These are phyloP conservation scores for Talaromyces sp. DNA, from an alignment of 2,329 filamentous ascomycete species.

Conservation along the genomic window DNA sequence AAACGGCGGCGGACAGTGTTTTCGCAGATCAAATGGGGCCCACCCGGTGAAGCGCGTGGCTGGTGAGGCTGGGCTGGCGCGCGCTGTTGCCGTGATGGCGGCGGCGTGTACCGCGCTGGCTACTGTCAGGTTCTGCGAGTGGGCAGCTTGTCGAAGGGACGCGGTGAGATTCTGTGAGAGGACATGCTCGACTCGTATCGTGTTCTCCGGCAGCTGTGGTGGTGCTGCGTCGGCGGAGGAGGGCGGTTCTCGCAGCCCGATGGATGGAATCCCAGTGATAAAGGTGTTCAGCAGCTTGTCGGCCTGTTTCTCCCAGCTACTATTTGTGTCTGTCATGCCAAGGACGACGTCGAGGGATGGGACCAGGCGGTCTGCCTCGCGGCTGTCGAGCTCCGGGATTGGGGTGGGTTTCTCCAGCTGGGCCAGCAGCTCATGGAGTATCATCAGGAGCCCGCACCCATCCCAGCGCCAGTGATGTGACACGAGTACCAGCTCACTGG, in stretches of 20 bases:
- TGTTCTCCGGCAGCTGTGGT: no score
- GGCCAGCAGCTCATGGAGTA: background rate
- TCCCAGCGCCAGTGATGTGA: background rate
- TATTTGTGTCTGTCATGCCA: no score
- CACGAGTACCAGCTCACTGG: background rate
- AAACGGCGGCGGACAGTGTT: background rate
- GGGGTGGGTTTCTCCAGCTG: background rate
- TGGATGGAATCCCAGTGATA: no score
- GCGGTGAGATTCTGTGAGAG: no score
- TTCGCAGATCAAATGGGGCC: background rate
- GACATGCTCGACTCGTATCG: no score
- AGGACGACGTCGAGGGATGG: no score
- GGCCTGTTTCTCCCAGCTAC: no score
- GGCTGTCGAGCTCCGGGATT: background rate
- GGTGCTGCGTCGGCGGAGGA: no score
- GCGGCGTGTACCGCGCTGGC: background rate
- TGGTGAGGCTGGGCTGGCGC: background rate
- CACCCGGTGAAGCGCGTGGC: background rate
- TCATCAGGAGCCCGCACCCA: background rate
- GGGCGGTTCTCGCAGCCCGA: no score
- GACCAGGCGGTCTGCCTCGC: background rate
- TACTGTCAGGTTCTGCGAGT: background rate
- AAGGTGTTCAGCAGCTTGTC: no score
- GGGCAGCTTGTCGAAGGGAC: no score
- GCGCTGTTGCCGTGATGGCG: background rate